Base-by-base conservation (phyloP, 1,139 yeast species). In the Hansenula lynferdii region DNA sequence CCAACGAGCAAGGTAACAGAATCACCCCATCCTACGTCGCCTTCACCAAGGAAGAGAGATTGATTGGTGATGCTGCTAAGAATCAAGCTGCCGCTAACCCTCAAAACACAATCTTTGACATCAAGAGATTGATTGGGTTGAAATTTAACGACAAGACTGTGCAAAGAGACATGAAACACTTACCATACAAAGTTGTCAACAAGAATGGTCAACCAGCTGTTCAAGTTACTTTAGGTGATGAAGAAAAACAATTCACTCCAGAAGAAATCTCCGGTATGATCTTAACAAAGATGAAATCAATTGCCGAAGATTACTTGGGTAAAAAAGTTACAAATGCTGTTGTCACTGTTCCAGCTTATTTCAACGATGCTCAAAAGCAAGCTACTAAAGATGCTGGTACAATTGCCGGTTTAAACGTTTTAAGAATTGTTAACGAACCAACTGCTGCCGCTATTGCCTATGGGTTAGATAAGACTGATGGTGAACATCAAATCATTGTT, bases 1-100 rank as follows among this genome's bases (percentile, higher is more conserved):
- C 97, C 68, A 90, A 90, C 74, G 97, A 90, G 71, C 97, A 90
- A 80, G 97, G 97, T 84, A 89, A 89, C 90, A 89, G 97, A 81
- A 94, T 90, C 65, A 90, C 97, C 53, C 97, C 97, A 60, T 90
- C 97, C 53, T 90, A 87, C 75, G 97, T 90, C 64, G 97, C 97
- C 57, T 90, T 90, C 86, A 87, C 95, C 60, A 86, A 84, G 67
- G 90, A 87, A 71, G 97, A 90, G 79, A 85, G 97, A 81, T 80
- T 90, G 65, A 87, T 90, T 63, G 97, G 97, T 79, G 97, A 90
- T 70, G 96, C 97, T 63, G 97, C 97, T 64, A 90, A 90, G 89
- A 90, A 90, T 74, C 97, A 90, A 75, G 97, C 97, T 63, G 97
- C 97, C 64, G 77, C 90, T 72, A 90, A 90, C 86, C 97, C 97